These are phyloP conservation scores for Saccharomycopsis fibuligera DNA, from an alignment of 805 yeast genomes.

Conservation along the genomic window DNA sequence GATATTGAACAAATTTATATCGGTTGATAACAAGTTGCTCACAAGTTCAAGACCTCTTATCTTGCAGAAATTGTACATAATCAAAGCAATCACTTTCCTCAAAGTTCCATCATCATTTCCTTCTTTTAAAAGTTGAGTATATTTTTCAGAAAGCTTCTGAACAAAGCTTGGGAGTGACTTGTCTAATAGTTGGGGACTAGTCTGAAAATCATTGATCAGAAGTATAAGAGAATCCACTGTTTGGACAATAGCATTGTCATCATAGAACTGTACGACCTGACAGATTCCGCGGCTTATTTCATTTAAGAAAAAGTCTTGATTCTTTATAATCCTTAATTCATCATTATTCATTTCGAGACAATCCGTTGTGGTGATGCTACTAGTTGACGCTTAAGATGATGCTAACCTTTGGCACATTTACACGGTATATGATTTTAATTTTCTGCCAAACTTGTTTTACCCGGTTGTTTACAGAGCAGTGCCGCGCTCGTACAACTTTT, in stretches of 20 bases:
- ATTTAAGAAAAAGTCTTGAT: slow-evolving; percentile 24
- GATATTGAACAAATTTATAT: slow-evolving; percentile 42
- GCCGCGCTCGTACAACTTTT: no score
- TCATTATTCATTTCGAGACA: slow-evolving; percentile 32
- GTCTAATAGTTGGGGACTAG: slow-evolving; percentile 48
- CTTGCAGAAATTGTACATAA: slow-evolving; percentile 57
- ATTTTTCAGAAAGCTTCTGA: slow-evolving; percentile 27
- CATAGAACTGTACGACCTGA: neutral
- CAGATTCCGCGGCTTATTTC: slow-evolving; percentile 21
- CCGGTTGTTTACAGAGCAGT: no score
- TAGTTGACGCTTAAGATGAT: no score
- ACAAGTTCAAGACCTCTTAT: slow-evolving; percentile 60
- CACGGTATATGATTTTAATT: no score
- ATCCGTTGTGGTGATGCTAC: no score
- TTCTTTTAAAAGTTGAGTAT: slow-evolving; percentile 17
- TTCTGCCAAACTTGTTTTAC: no score
- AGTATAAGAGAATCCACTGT: slow-evolving; percentile 18
- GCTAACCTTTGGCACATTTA: no score
- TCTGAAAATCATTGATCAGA: slow-evolving; percentile 44
- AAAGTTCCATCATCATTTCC: neutral
- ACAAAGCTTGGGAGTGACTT: slow-evolving; percentile 32
- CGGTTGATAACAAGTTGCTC: slow-evolving; percentile 53
- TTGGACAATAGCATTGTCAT: neutral
- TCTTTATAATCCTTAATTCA: slow-evolving; percentile 28
- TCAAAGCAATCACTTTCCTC: slow-evolving; percentile 22